Base-by-base conservation (phyloP, 352 stramenopile species). In the Pythium vanterpoolii region DNA sequence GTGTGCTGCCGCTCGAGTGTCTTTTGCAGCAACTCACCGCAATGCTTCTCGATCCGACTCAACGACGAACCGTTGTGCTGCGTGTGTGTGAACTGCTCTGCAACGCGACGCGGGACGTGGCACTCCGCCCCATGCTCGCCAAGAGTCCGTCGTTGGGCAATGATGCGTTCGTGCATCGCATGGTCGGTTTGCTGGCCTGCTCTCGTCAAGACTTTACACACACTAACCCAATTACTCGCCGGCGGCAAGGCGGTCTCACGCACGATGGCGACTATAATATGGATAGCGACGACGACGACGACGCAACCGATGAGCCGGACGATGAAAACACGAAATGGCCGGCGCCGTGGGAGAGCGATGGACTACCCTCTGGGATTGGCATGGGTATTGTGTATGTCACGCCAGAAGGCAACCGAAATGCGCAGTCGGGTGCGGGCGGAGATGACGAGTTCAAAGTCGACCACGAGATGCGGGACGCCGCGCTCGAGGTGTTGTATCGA, bases 371-470 rank as follows among this genome's bases (percentile, higher is more conserved):
- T 3, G 78, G 81, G 21, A 63, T 89, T 6, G 81, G 81, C 34
- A 89, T 93, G 76, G 84, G 84, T 36, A 74, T 91, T 26, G 82
- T 93, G 34, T 91, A 89, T 59, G 79, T 88, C 18, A 89, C 76
- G 40, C 71, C 77, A 0, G 79, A 89, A 34, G 84, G 79, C 14
- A 79, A 79, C 24, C 74, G 79, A n/a, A 81, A 75, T 46, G 73
- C 66, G 1, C 69, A 66, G 6, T 76, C 73, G 1, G 51, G 33
- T 14, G 62, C 56, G 0, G 65, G 48, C 5, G 36, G 49, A 2
- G 77, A 83, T 14, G 69, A 79, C 6, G 74, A 81, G n/a, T 56
- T 64, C 1, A 81, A 86, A 56, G 60, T 89, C 23, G 84, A 93
- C 55, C 74, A 89, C 56, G 78, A 93, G 65, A 80, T 93, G 60